A percentile compares a stretch with the other conserved stretches of the same genome.
These are phyloP conservation scores for Candida coquimbonensis DNA, from an alignment of 805 yeast species.

Conservation along the genomic window DNA sequence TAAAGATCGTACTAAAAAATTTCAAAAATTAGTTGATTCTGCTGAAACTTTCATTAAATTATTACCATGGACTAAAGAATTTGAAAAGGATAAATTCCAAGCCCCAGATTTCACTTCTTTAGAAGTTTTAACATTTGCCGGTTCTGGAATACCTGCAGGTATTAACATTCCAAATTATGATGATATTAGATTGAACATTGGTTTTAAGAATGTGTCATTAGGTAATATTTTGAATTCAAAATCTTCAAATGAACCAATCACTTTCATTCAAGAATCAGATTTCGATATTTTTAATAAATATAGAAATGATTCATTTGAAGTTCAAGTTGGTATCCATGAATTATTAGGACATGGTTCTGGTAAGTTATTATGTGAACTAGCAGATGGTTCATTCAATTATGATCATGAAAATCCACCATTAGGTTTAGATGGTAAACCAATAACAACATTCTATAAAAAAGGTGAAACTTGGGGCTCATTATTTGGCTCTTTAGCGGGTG, in stretches of 20 bases:
- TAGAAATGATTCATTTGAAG: conserved; percentile 80
- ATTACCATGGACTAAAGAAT: conserved; percentile 73
- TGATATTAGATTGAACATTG: conserved; percentile 74
- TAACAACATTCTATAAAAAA: conserved; percentile 61
- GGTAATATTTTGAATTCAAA: conserved; percentile 80
- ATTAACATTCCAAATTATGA: conserved; percentile 91
- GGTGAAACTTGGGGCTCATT: conserved; percentile 90
- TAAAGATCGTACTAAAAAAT: conserved; percentile 77
- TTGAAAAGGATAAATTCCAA: conserved; percentile 78
- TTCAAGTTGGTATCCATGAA: conserved; percentile 91
- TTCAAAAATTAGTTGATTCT: conserved; percentile 56
- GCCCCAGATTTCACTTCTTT: conserved; percentile 91
- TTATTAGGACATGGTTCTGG: conserved; percentile 90
- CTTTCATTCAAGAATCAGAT: conserved; percentile 51
- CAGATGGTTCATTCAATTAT: conserved; percentile 63
- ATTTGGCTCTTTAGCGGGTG: conserved; percentile 77
- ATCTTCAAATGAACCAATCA: conserved; percentile 59
- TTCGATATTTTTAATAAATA: conserved; percentile 58
- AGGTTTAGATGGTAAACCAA: conserved; percentile 54
- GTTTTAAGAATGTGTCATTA: conserved; percentile 84
- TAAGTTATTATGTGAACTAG: conserved; percentile 57
- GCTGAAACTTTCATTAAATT: conserved; percentile 59
- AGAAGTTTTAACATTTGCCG: conserved; percentile 85
- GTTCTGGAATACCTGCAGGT: conserved; percentile 89
- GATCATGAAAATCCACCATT: conserved; percentile 56